Percentiles rank a stretch among this genome's conserved stretches.
These are phyloP conservation scores for Fragaria nilgerrensis DNA, from an alignment of 306 rosid species.

Conservation along the genomic window DNA sequence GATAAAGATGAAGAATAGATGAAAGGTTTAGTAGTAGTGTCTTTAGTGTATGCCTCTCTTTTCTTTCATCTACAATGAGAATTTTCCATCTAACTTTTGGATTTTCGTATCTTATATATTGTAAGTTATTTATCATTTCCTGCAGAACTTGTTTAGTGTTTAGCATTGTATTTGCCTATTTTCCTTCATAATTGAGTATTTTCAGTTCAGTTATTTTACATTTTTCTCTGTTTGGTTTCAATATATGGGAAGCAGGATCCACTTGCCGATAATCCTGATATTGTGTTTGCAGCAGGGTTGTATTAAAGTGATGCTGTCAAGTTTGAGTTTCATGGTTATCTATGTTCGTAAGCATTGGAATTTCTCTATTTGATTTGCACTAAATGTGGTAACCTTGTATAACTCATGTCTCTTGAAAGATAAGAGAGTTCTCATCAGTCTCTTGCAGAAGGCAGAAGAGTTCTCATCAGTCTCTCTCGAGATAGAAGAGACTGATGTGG, in stretches of 20 bases:
- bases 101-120: slow-evolving; percentile 6
- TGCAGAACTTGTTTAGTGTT: slow-evolving; percentile 13
- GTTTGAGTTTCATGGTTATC: not conserved
- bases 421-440: too few species aligned
- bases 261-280: not conserved
- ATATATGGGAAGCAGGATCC: not conserved
- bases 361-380: too few species aligned
- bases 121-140: slow-evolving; percentile 17
- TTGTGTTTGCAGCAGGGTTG: not conserved
- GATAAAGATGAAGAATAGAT: slow-evolving; percentile 48
- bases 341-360: not conserved
- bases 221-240: not conserved
- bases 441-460: not conserved
- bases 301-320: not conserved
- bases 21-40: slow-evolving; percentile 9
- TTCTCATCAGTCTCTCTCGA: not conserved
- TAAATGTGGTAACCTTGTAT: too few species aligned
- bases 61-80: slow-evolving; percentile 20
- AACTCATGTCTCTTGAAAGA: too few species aligned
- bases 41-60: slow-evolving; percentile 16
- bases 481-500: too few species aligned
- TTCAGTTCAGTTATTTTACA: not conserved
- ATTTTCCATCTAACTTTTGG: not conserved
- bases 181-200: not conserved
- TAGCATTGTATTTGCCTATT: not conserved